These are phyloP conservation scores for Guillardia theta DNA, from an alignment of 78 protist genomes.

Conservation along the genomic window DNA sequence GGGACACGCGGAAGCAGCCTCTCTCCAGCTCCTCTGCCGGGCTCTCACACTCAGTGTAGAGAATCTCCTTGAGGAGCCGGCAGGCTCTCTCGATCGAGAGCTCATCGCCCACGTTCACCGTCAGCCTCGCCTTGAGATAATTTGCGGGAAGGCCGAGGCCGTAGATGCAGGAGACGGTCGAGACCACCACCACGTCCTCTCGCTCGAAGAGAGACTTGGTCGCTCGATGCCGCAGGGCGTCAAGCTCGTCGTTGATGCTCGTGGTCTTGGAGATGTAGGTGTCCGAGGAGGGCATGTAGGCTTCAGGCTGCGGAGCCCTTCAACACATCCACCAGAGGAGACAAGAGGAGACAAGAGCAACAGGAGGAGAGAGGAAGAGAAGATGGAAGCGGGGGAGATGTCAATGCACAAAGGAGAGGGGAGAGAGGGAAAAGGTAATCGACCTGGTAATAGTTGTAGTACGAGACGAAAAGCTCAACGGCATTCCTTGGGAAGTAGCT, in stretches of 20 bases:
- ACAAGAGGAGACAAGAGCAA: no score
- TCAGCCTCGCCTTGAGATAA: neutral
- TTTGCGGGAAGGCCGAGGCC: neutral
- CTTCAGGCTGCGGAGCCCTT: neutral
- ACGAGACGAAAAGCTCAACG: neutral
- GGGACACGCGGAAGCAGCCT: neutral
- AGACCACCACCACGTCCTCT: neutral
- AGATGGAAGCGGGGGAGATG: no score
- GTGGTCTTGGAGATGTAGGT: neutral
- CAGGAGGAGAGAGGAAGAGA: no score
- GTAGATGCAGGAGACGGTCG: slow-evolving; percentile 4
- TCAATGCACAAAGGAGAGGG: no score
- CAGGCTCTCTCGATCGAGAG: no score
- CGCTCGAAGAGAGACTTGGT: neutral
- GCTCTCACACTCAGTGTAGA: no score
- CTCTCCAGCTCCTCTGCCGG: neutral
- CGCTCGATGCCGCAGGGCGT: neutral
- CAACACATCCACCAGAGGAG: neutral
- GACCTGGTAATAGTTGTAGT: neutral
- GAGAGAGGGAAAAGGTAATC: neutral
- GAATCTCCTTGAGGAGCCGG: no score
- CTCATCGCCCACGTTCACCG: neutral
- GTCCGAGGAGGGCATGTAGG: neutral
- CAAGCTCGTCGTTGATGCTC: neutral
- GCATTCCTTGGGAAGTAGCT: neutral